Base-by-base conservation (phyloP, 2,329 filamentous ascomycete species). In the Aspergillus fischeri region DNA sequence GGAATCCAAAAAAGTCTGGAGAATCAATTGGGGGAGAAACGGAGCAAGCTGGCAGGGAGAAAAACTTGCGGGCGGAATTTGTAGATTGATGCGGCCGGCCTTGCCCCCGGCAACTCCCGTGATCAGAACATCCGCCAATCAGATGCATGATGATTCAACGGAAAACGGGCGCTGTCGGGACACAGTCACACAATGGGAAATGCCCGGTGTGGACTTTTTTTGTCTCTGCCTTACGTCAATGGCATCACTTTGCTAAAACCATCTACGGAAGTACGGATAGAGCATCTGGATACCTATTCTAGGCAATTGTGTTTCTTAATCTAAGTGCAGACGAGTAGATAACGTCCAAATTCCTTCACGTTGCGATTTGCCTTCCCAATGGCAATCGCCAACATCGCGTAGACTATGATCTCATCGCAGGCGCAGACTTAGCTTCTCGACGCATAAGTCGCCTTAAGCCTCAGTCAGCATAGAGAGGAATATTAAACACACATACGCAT, bases 1-100 rank as follows among this genome's bases (percentile, higher is more conserved):
- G 53, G 60, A 52, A 58, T 52, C 54, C 57, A 48, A 55, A 53
- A 55, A 47, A 59, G 54, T 56, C 60, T 38, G 58, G 58, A 57
- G 60, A 62, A 57, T 54, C 53, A 62, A 57, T 59, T 54, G 57
- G 54, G 57, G 52, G 50, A 51, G 51, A 47, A 52, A 53, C 45
- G 27, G 44, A 60, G 56, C 54, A 55, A 63, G 54, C 57, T 55
- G 57, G 53, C 59, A 53, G 52, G 59, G 60, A 56, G 65, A 67
- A 68, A 73, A 69, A 68, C 68, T 69, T 68, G 68, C 62, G 62
- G 57, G 61, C 61, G 65, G 65, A 68, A 72, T 72, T 74, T 73
- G 68, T 72, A 72, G 52, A 64, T 29, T 29, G 28, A 11, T 65
- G 60, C 60, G 52, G 54, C 60, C 52, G 56, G 44, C 61, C 61